phyloP scores from a whole-genome alignment of 306 rosid genomes.

The Purshia tridentata region DNA sequence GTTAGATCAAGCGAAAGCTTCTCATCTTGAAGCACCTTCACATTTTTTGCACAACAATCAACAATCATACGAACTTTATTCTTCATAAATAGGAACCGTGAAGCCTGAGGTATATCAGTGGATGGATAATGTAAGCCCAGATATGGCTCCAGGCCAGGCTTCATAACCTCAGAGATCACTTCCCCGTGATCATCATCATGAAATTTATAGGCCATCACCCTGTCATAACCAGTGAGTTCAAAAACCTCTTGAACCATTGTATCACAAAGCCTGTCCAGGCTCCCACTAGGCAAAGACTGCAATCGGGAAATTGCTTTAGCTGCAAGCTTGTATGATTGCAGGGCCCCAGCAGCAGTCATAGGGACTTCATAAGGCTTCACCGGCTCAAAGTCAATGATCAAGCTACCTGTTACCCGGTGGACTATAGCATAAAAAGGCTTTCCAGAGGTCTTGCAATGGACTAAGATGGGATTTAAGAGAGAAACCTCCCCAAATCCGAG shows the following conservation, averaged over 20 bases:
- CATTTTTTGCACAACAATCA: slow-evolving; percentile 79
- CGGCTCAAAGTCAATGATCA: slow-evolving; percentile 92
- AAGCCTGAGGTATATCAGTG: slow-evolving; percentile 92
- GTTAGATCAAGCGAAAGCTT: slow-evolving; percentile 72
- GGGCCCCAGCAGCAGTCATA: slow-evolving; percentile 88
- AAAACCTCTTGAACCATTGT: slow-evolving; percentile 95
- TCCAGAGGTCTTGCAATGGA: slow-evolving; percentile 95
- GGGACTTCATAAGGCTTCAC: slow-evolving; percentile 91
- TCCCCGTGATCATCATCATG: slow-evolving; percentile 98
- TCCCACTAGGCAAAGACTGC: slow-evolving; percentile 91
- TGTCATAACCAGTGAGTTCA: slow-evolving; percentile 94
- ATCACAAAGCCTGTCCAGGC: slow-evolving; percentile 87
- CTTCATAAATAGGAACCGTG: slow-evolving; percentile 85
- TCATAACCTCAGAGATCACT: slow-evolving; percentile 77
- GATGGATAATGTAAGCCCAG: slow-evolving; percentile 95
- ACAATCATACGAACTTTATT: slow-evolving; percentile 94
- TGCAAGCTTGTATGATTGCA: slow-evolving; percentile 94
- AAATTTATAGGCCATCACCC: slow-evolving; percentile 99
- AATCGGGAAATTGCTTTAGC: slow-evolving; percentile 83
- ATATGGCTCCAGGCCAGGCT: slow-evolving; percentile 84
- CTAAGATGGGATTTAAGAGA: slow-evolving; percentile 87
- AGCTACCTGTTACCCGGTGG: slow-evolving; percentile 78
- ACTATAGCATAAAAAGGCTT: slow-evolving; percentile 90
- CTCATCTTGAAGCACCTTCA: slow-evolving; percentile 79
- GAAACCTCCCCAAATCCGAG: slow-evolving; percentile 83